Percentiles rank a stretch among this genome's conserved stretches.
phyloP scores from a whole-genome alignment of 78 protist species.

The Planoprotostelium fungivorum region DNA sequence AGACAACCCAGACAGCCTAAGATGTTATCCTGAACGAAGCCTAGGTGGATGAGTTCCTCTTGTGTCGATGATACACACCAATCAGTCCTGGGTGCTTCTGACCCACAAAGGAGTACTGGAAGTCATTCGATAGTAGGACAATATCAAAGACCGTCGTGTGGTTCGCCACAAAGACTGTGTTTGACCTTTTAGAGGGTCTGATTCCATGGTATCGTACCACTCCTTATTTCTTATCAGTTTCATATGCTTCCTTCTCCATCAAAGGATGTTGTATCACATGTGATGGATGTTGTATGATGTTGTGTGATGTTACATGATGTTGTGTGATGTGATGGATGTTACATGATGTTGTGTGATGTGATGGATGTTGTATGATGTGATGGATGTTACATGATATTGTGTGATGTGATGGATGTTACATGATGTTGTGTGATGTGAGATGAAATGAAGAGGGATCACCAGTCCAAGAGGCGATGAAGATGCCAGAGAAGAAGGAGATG shows the following conservation, averaged over 20 bases:
- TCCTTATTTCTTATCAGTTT: slow-evolving; percentile 14
- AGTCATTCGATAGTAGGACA: slow-evolving; percentile 45
- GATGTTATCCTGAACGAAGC: slow-evolving; percentile 76
- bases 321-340: too few species aligned
- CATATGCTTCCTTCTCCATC: slow-evolving; percentile 10
- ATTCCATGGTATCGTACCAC: slow-evolving; percentile 63
- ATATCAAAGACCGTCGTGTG: slow-evolving; percentile 84
- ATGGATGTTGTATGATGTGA: too few species aligned
- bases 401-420: too few species aligned
- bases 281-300: not conserved
- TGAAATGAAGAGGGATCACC: slow-evolving; percentile 2
- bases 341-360: too few species aligned
- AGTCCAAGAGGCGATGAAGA: not conserved
- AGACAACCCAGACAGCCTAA: slow-evolving; percentile 63
- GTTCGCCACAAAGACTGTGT: slow-evolving; percentile 84
- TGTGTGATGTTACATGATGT: too few species aligned
- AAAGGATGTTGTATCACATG: not conserved
- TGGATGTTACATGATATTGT: too few species aligned
- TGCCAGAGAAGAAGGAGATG: not conserved
- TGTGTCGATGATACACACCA: slow-evolving; percentile 15
- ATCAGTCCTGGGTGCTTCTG: slow-evolving; percentile 78
- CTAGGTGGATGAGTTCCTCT: slow-evolving; percentile 2
- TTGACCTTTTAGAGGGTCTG: slow-evolving; percentile 39
- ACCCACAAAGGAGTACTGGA: slow-evolving; percentile 63
- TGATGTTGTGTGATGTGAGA: too few species aligned